Base-by-base conservation (phyloP, 1,284 basidiomycete genomes). In the Phylloboletellus chloephorus region DNA sequence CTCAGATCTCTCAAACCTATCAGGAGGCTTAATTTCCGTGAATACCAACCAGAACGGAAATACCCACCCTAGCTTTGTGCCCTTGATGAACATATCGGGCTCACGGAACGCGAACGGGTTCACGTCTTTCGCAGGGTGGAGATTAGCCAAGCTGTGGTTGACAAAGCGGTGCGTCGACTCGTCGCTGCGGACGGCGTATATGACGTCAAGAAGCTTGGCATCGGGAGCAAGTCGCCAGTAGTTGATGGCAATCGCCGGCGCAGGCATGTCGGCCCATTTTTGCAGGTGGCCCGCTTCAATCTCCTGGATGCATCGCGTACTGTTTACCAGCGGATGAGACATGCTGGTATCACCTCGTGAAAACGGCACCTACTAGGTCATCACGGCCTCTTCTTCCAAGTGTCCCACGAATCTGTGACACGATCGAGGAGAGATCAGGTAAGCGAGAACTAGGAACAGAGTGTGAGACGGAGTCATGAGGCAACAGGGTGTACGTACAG, bases 401-500 rank as follows among this genome's bases (percentile, higher is more conserved):
- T 90, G 71, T n/a, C 78, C 95, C 32, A 98, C 94, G 61, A 98
- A 98, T 22, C 95, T 87, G 65, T 98, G 95, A 49, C 88, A 91
- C 1, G 79, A 76, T 41, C 73, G 72, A 1, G 95, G 95, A 0
- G 88, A 86, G 35, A 94, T 51, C 41, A 94, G 62, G 62, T 95
- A 96, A 17, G 82, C 76, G 22, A 92, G 60, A 74, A 88, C 83
- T 87, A 35, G 12, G 39, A 35, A 43, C 42, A 19, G 41, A 36
- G 35, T 41, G 45, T 40, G 39, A 54, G 47, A 46, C 51, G 46
- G 43, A 45, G 39, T 25, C 31, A 46, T 41, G 45, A 43, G 37
- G 36, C 45, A 51, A 48, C 43, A 43, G 49, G 45, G 61, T n/a
- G 33, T 49, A 61, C 75, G 47, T 60, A 84, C 93, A 95, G 69